A percentile compares a stretch with the other conserved stretches of the same genome.
Evolutionary conservation across 139 green algal genomes (phyloP).

Genomic region (Nannochloris sp.): DNA sequence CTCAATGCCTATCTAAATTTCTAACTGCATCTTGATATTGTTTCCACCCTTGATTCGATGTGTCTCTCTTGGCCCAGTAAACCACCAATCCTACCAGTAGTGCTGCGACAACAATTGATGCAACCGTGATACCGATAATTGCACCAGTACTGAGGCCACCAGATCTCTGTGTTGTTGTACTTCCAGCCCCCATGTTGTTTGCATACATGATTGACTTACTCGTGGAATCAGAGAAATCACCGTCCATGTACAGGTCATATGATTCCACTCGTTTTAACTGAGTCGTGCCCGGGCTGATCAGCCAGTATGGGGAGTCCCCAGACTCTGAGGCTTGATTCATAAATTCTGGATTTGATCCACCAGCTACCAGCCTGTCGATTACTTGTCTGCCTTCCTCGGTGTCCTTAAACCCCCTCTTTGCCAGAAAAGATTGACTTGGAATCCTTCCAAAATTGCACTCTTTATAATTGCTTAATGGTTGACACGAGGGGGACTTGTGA

Average conservation of each 20-base stretch:
- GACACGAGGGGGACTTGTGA: background rate
- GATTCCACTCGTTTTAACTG: background rate
- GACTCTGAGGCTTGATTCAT: constrained; percentile 3
- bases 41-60: constrained; percentile 7
- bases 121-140: constrained; percentile 9
- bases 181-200: background rate
- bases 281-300: constrained; percentile 5
- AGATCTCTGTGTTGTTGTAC: background rate
- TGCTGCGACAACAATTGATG: constrained; percentile 13
- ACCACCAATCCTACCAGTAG: background rate
- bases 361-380: background rate
- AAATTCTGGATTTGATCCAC: constrained; percentile 6
- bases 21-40: constrained; percentile 10
- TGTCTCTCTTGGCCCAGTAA: background rate
- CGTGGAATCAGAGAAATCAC: constrained; percentile 4
- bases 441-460: constrained; percentile 7
- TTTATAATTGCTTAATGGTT: background rate
- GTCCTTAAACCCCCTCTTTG: background rate
- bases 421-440: constrained; percentile 5
- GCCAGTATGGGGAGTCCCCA: constrained; percentile 2
- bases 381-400: background rate
- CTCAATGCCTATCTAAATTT: constrained; percentile 6
- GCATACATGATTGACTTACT: constrained; percentile 4
- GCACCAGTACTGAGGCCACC: constrained; percentile 1
- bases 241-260: background rate